These are phyloP conservation scores for Beauveria brongniartii DNA, from an alignment of 2,329 filamentous ascomycete species.

Conservation along the genomic window DNA sequence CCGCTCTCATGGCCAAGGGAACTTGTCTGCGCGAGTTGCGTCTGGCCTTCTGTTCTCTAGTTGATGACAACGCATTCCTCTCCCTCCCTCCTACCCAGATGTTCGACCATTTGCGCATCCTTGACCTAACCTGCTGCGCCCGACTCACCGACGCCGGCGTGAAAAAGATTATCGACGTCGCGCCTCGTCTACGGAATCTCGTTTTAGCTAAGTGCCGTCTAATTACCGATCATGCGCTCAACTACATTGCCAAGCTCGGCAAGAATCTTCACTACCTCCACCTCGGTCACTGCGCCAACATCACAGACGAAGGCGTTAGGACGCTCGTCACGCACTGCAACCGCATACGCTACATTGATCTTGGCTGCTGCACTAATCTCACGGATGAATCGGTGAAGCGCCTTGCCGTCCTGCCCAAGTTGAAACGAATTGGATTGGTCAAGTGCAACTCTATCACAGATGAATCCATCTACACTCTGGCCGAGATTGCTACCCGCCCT, in stretches of 20 bases:
- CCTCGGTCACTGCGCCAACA: slow-evolving; percentile 82
- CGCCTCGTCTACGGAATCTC: slow-evolving; percentile 82
- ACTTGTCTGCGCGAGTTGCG: slow-evolving; percentile 83
- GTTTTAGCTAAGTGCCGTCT: slow-evolving; percentile 91
- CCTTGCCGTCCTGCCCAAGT: slow-evolving; percentile 78
- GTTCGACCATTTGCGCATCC: slow-evolving; percentile 84
- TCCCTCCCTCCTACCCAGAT: slow-evolving; percentile 58
- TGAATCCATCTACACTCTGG: slow-evolving; percentile 75
- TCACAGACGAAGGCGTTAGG: slow-evolving; percentile 84
- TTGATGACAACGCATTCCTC: slow-evolving; percentile 84
- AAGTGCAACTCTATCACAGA: slow-evolving; percentile 92
- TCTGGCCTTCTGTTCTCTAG: slow-evolving; percentile 73
- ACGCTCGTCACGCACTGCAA: slow-evolving; percentile 80
- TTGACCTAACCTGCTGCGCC: slow-evolving; percentile 85
- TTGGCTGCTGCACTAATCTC: slow-evolving; percentile 86
- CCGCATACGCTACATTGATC: slow-evolving; percentile 91
- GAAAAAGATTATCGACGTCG: slow-evolving; percentile 76
- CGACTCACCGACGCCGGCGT: slow-evolving; percentile 81
- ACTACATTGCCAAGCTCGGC: slow-evolving; percentile 78
- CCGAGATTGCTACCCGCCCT: slow-evolving; percentile 55
- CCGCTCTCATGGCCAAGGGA: slow-evolving; percentile 68
- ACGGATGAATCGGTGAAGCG: slow-evolving; percentile 82
- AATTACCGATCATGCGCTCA: slow-evolving; percentile 82
- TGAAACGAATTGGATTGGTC: slow-evolving; percentile 89
- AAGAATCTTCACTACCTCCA: slow-evolving; percentile 98